Evolutionary conservation across 2,329 filamentous ascomycete species (phyloP).

Genomic region (Calonectria multiphialidica): DNA sequence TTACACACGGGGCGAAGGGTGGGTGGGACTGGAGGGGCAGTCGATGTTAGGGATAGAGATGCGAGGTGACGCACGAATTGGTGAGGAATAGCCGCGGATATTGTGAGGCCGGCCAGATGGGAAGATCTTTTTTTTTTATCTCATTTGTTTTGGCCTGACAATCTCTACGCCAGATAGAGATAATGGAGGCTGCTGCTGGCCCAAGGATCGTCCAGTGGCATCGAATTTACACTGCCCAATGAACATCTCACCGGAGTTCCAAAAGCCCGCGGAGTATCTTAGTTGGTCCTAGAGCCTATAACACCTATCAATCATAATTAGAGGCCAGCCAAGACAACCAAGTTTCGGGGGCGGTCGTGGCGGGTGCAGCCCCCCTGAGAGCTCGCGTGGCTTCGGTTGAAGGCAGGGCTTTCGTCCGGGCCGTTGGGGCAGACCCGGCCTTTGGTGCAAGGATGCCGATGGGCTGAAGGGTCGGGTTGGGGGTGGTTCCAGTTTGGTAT

Average conservation of each 20-base stretch:
- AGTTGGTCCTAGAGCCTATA: background rate
- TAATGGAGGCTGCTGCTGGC: background rate
- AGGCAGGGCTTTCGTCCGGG: constrained; percentile 35
- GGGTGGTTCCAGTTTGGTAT: constrained; percentile 29
- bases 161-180: constrained; percentile 15
- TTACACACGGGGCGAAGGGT: background rate
- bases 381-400: constrained; percentile 41
- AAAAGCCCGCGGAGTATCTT: constrained; percentile 30
- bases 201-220: constrained; percentile 22
- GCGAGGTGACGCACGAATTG: constrained; percentile 25
- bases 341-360: constrained; percentile 21
- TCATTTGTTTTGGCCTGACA: background rate
- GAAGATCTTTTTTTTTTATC: constrained; percentile 13
- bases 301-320: background rate
- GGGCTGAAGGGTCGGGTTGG: constrained; percentile 26
- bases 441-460: constrained; percentile 35
- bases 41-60: constrained; percentile 19
- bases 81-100: constrained; percentile 40
- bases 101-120: constrained; percentile 31
- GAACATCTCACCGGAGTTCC: constrained; percentile 41
- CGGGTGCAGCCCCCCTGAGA: constrained; percentile 15
- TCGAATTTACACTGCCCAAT: constrained; percentile 25
- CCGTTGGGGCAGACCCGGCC: constrained; percentile 39
- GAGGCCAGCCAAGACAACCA: background rate
- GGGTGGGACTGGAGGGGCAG: constrained; percentile 19